phyloP scores from a whole-genome alignment of 371 early-diverging fungal species.

The Mucor velutinosus region DNA sequence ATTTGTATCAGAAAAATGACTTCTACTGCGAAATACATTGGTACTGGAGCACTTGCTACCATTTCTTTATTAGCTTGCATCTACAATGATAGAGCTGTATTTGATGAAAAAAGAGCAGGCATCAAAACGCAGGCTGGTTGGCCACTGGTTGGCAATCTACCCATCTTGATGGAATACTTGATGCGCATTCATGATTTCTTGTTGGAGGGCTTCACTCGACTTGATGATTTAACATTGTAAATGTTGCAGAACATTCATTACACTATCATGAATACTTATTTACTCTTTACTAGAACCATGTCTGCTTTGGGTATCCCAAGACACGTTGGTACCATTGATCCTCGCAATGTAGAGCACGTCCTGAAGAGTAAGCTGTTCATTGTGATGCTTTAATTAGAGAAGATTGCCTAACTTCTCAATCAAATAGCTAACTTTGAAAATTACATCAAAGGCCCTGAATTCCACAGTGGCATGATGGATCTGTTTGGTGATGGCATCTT shows the following conservation, averaged over 20 bases:
- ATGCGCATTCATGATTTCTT: slow-evolving; percentile 24
- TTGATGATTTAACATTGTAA: slow-evolving; percentile 23
- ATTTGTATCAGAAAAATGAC: slow-evolving; percentile 1
- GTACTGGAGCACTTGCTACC: slow-evolving; percentile 15
- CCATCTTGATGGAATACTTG: slow-evolving; percentile 17
- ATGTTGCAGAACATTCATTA: too few species aligned
- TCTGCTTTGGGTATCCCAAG: slow-evolving; percentile 24
- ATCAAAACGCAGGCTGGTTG: slow-evolving; percentile 22
- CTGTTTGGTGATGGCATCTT: slow-evolving; percentile 45
- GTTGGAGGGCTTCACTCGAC: slow-evolving; percentile 12
- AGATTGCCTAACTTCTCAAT: not conserved
- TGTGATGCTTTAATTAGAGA: not conserved
- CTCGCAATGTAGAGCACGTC: slow-evolving; percentile 34
- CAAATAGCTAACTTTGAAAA: slow-evolving; percentile 33
- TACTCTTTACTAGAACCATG: slow-evolving; percentile 8
- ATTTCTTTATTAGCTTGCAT: slow-evolving; percentile 22
- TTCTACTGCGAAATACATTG: slow-evolving; percentile 10
- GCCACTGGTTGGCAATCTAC: slow-evolving; percentile 28
- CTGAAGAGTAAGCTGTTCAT: slow-evolving; percentile 24
- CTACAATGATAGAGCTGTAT: slow-evolving; percentile 28
- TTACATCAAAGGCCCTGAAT: slow-evolving; percentile 38
- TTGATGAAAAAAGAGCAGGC: slow-evolving; percentile 14
- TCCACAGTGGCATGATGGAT: slow-evolving; percentile 21
- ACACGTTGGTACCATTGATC: slow-evolving; percentile 29
- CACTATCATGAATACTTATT: too few species aligned